phyloP scores from a whole-genome alignment of 1,284 basidiomycete genomes.

The Moesziomyces sp. region DNA sequence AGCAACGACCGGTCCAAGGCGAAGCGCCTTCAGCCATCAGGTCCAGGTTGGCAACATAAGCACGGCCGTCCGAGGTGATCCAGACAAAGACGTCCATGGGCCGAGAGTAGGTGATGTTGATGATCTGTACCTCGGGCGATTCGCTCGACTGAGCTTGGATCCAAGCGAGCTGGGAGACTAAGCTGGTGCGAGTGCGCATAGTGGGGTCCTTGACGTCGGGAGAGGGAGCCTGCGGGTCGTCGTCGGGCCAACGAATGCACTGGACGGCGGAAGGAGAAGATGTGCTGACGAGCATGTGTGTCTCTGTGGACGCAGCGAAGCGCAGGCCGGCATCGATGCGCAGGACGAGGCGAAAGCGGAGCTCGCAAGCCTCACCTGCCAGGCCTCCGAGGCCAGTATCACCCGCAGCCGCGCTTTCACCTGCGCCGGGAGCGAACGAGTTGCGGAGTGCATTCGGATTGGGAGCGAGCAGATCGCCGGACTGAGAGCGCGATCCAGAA shows the following conservation, averaged over 20 bases:
- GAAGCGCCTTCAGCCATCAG: constrained; percentile 28
- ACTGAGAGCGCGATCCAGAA: constrained; percentile 38
- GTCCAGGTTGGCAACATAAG: constrained; percentile 48
- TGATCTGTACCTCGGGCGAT: constrained; percentile 15
- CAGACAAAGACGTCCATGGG: constrained; percentile 63
- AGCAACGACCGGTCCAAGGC: constrained; percentile 50
- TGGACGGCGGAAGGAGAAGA: constrained; percentile 59
- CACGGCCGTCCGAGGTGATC: constrained; percentile 59
- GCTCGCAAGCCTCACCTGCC: constrained; percentile 43
- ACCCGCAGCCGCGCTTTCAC: constrained; percentile 52
- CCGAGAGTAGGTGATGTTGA: constrained; percentile 47
- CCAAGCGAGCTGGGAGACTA: constrained; percentile 42
- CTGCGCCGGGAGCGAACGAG: constrained; percentile 55
- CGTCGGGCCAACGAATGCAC: constrained; percentile 62
- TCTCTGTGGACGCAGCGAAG: constrained; percentile 41
- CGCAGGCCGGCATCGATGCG: constrained; percentile 62
- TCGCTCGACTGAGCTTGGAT: constrained; percentile 11
- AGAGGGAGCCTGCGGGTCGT: constrained; percentile 31
- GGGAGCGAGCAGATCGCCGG: constrained; percentile 50
- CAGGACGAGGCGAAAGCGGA: constrained; percentile 58
- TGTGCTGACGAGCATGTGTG: constrained; percentile 61
- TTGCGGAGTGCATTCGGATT: constrained; percentile 38
- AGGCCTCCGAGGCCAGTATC: constrained; percentile 43
- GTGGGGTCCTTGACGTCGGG: constrained; percentile 27
- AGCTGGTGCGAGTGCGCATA: constrained; percentile 49